Evolutionary conservation across 176 grass and related monocot genomes (phyloP), one percentile per base, ranked within the genome.

Genomic region (Secale cereale): DNA sequence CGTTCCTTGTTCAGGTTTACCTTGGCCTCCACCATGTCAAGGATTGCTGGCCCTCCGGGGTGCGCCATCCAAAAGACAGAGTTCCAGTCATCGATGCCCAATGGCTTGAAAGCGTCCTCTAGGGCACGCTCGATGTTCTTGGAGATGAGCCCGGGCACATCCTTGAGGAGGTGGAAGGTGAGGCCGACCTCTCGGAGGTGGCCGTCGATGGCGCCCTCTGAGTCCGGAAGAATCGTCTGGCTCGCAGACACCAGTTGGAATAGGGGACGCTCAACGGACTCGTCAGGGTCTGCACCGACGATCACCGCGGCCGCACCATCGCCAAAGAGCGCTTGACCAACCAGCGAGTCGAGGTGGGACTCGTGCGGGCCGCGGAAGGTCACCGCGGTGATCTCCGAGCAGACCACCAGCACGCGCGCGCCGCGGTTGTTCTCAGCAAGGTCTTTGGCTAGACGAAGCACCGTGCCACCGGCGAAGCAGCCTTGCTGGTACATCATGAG

Each of bases 131-230:
- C 50, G 50, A 56, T 56, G 50, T 56, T 56, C 19, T 92, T 97
- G 13, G 94, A 88, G 71, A 97, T 97, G 10, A 97, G 59, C 32
- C 89, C 89, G 0, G 94, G 94, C 10, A 97, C 94, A 77, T 97
- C 94, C 86, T 97, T 97, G 35, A 94, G 90, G 28, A 97, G 79
- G 79, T 97, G 94, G 80, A 97, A 94, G 0, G 94, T 97, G 14
- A 97, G 92, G 0, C 92, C 94, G 81, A 56, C 50, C 50, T 56
- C 50, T 0, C 50, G 50, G 50, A 56, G 50, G 19, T 56, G 50
- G 6, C 50, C 50, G 17, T 56, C 50, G 6, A 56, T 56, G 50
- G 50, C 50, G 0, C 50, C 50, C 17, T 56, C 50, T 0, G 50
- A 56, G 50, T 56, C 50, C 0, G 6, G 50, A 2, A 56, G 17